phyloP scores from a whole-genome alignment of 345 rosid species.

The Microthlaspi erraticum region DNA sequence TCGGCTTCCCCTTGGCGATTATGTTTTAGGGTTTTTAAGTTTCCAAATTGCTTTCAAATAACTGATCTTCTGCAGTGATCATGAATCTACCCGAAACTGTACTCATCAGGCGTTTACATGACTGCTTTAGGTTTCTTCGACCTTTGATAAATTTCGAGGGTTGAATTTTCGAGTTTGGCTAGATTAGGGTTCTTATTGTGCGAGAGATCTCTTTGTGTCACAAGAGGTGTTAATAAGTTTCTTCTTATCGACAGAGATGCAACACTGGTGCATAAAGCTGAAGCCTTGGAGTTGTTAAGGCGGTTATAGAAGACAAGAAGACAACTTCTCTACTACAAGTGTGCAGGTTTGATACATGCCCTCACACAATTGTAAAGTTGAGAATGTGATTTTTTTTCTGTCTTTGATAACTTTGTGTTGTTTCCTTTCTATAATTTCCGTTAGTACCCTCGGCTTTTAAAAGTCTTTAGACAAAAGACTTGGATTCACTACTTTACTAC shows the following conservation, averaged over 20 bases:
- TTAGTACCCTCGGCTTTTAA: too few species aligned
- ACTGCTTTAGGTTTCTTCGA: constrained; percentile 16
- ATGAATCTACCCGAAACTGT: too few species aligned
- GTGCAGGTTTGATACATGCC: constrained; percentile 57
- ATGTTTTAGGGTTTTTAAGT: too few species aligned
- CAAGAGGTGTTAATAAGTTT: constrained; percentile 23
- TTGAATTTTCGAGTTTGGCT: constrained; percentile 24
- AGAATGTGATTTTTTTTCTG: too few species aligned
- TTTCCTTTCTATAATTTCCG: constrained; percentile 8
- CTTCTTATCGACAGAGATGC: constrained; percentile 64
- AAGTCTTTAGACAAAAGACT: too few species aligned
- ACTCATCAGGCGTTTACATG: constrained; percentile 10
- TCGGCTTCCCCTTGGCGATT: too few species aligned
- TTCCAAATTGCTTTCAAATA: too few species aligned
- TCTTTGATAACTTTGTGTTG: too few species aligned
- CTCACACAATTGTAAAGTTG: not conserved
- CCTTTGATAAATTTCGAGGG: too few species aligned
- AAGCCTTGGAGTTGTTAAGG: constrained; percentile 80
- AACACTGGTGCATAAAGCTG: constrained; percentile 70
- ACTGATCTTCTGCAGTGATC: too few species aligned
- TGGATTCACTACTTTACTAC: too few species aligned
- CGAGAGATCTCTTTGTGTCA: too few species aligned
- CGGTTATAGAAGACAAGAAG: constrained; percentile 82
- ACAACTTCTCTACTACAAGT: constrained; percentile 80
- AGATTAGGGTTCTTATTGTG: not conserved